A percentile compares a stretch with the other conserved stretches of the same genome.
phyloP scores from a whole-genome alignment of 345 rosid genomes.

The Heritiera littoralis region DNA sequence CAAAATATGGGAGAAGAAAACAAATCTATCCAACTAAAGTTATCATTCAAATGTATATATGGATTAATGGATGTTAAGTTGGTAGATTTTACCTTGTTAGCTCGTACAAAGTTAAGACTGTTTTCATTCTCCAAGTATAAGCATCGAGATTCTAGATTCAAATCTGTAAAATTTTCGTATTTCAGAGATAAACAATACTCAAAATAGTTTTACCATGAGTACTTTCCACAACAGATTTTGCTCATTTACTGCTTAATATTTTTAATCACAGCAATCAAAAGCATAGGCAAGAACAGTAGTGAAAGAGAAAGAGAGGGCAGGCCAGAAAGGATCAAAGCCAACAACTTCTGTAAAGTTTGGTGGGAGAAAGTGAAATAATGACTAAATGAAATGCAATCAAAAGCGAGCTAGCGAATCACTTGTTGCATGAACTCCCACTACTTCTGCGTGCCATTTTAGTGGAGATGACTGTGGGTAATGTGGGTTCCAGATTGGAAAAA shows the following conservation, averaged over 20 bases:
- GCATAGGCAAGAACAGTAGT: not conserved
- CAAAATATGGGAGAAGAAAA: not conserved
- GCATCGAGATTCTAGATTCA: too few species aligned
- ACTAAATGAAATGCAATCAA: not conserved
- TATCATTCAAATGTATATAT: not conserved
- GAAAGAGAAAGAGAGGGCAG: too few species aligned
- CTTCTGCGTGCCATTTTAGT: conserved; percentile 14
- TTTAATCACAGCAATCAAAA: too few species aligned
- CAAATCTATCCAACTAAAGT: too few species aligned
- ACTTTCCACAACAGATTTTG: too few species aligned
- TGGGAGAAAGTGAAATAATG: conserved; percentile 14
- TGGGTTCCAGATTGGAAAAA: conserved; percentile 33
- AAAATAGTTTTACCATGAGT: too few species aligned
- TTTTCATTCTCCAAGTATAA: too few species aligned
- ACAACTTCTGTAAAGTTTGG: conserved; percentile 1
- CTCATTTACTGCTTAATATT: too few species aligned
- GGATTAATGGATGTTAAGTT: not conserved
- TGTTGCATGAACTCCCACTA: conserved; percentile 31
- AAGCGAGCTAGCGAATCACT: not conserved
- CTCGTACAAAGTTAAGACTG: too few species aligned
- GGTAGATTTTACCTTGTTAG: not conserved
- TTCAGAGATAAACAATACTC: too few species aligned
- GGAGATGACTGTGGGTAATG: conserved; percentile 6
- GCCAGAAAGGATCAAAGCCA: not conserved
- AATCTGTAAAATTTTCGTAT: too few species aligned